phyloP scores from a whole-genome alignment of 768 basidiomycete genomes.

The Pulveroboletus sp. region DNA sequence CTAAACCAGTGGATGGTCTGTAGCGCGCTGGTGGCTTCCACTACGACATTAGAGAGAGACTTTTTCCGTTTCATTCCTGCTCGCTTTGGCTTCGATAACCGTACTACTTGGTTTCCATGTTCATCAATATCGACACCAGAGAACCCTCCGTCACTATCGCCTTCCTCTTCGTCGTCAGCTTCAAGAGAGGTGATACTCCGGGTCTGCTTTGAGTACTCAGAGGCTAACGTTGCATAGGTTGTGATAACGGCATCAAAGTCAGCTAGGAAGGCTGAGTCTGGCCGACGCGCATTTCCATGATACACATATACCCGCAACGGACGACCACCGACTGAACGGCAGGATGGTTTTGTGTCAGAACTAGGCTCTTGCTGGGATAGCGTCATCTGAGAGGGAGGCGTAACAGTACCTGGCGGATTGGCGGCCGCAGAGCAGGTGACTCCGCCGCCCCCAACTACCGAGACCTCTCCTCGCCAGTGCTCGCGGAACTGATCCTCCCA shows the following conservation, averaged over 20 bases:
- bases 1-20: constrained; percentile 97
- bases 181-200: constrained; percentile 55
- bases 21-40: constrained; percentile 67
- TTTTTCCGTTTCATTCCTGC: constrained; percentile 65
- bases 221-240: constrained; percentile 92
- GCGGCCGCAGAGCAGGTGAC: constrained; percentile 29
- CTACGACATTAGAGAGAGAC: constrained; percentile 35
- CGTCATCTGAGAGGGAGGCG: constrained; percentile 34
- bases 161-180: constrained; percentile 65
- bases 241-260: constrained; percentile 98
- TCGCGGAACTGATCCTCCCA: constrained; percentile 99
- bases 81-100: constrained; percentile 62
- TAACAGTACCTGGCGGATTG: constrained; percentile 33
- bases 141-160: constrained; percentile 58
- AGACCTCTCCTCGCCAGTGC: constrained; percentile 89
- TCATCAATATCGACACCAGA: constrained; percentile 64
- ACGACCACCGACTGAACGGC: constrained; percentile 42
- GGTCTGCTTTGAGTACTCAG: constrained; percentile 89
- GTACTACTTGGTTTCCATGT: constrained; percentile 56
- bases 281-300: constrained; percentile 84
- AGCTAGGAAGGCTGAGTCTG: constrained; percentile 81
- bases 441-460: constrained; percentile 74
- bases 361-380: constrained; percentile 25
- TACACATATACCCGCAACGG: constrained; percentile 88
- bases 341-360: constrained; percentile 24